A percentile compares a stretch with the other conserved stretches of the same genome.
Conservation (phyloP, 192 early-diverging fungal genomes). For the Coemansia sp. region DNA sequence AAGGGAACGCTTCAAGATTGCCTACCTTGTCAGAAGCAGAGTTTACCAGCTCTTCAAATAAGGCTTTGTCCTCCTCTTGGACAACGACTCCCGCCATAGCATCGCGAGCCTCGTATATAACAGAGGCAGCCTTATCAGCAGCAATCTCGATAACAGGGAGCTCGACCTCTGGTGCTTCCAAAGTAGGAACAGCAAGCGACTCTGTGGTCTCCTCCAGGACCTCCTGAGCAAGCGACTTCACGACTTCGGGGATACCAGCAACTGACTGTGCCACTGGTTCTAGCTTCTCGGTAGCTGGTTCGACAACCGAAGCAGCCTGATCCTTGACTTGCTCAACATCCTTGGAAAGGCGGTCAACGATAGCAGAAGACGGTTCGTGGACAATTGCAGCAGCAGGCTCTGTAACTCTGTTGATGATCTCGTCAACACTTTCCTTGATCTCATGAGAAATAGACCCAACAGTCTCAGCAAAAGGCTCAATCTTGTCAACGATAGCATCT, state of each 20-base stretch:
- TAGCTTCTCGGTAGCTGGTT: background rate
- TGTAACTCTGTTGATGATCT: background rate
- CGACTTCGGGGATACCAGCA: background rate
- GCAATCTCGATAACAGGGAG: background rate
- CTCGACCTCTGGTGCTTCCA: background rate
- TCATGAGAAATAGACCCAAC: background rate
- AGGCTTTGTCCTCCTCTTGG: constrained; percentile 22
- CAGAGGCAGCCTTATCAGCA: constrained; percentile 46
- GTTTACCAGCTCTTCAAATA: constrained; percentile 38
- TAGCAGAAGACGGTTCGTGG: background rate
- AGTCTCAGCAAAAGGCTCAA: background rate
- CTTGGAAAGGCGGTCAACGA: background rate
- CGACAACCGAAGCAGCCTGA: background rate
- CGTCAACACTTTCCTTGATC: background rate
- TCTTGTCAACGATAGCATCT: constrained; percentile 1
- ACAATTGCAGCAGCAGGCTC: constrained; percentile 3
- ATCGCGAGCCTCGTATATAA: constrained; percentile 40
- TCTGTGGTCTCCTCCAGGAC: background rate
- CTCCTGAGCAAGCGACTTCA: background rate
- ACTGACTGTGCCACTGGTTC: background rate
- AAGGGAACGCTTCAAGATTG: constrained; percentile 46
- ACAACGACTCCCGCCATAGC: constrained; percentile 40
- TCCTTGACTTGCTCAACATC: background rate
- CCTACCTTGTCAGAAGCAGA: constrained; percentile 25
- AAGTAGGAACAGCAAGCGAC: background rate